Conservation (phyloP, 1,284 basidiomycete species). For the Exobasidium cylindrosporum region DNA sequence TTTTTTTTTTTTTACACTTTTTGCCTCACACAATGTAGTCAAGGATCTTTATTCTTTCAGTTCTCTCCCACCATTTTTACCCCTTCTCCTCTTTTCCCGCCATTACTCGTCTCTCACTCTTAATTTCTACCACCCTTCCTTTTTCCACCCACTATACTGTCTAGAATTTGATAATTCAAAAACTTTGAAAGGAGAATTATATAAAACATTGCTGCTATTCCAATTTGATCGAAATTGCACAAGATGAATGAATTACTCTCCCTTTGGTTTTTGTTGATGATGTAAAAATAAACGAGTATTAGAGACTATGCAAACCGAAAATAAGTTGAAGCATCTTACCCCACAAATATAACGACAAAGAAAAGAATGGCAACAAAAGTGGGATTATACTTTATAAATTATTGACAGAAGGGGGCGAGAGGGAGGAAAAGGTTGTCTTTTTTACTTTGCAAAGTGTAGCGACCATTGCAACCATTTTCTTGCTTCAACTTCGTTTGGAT, state of each 20-base stretch:
- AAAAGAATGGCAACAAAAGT: background rate
- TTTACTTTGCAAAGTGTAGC: slow-evolving; percentile 30
- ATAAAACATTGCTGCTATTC: too few species aligned
- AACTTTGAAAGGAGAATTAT: too few species aligned
- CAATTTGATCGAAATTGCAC: too few species aligned
- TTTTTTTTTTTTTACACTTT: too few species aligned
- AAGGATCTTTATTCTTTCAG: too few species aligned
- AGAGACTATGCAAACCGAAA: background rate
- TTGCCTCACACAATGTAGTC: too few species aligned
- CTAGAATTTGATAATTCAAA: too few species aligned
- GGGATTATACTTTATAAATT: background rate
- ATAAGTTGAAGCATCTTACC: background rate
- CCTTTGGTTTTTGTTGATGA: too few species aligned
- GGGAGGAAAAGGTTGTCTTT: background rate
- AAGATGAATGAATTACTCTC: too few species aligned
- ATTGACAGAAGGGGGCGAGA: background rate
- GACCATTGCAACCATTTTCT: slow-evolving; percentile 43
- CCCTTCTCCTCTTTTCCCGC: background rate
- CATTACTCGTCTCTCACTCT: background rate
- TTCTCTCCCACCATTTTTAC: background rate
- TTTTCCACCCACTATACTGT: too few species aligned
- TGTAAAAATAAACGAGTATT: too few species aligned
- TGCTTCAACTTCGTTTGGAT: slow-evolving; percentile 24
- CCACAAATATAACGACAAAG: too few species aligned
- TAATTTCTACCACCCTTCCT: background rate